Base-by-base conservation (phyloP, 1,284 basidiomycete species). In the Ustilago curta region DNA sequence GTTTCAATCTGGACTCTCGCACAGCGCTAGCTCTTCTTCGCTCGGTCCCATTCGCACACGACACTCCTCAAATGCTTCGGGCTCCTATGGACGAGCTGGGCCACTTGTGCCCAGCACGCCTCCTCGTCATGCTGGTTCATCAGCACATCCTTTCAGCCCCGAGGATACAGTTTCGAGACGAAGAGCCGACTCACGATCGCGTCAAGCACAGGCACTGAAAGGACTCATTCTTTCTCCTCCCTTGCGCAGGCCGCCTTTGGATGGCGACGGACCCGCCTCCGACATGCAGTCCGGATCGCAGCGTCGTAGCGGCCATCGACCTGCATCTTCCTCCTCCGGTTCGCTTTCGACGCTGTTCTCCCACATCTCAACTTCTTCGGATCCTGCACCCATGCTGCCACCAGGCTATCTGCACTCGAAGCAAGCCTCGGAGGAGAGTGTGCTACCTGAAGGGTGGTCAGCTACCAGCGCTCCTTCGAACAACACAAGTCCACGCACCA, bases 141-240 rank as follows among this genome's bases (percentile, higher is more conserved):
- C 67, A 9, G 23, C 45, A n/a, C 63, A 67, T 23, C 23, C 72
- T 18, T 73, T 74, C 66, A 70, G 62, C 29, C 62, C 63, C 31
- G 72, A 75, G 25, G 72, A 75, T 12, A 50, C 53, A 18, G 53
- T 56, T 4, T 25, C 61, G 32, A 57, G 67, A 42, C 54, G 72
- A 40, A 43, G 72, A 47, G 67, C 60, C 32, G 72, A 75, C 35
- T 75, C 72, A n/a, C 67, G 72, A 4, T 70, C 66, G 29, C 72
- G 72, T 52, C 72, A 75, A 31, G 71, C 71, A 37, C 71, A 74
- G 27, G 53, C 67, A 4, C 60, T 75, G 35, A 75, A 75, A 31
- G 72, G 72, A 0, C 67, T 75, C 52, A 67, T 75, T 40, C 56
- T 75, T 3, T 75, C 72, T n/a, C 72, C 72, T 31, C 72, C 72